Conservation (phyloP, 2,329 filamentous ascomycete species). For the Knufia fluminis region DNA sequence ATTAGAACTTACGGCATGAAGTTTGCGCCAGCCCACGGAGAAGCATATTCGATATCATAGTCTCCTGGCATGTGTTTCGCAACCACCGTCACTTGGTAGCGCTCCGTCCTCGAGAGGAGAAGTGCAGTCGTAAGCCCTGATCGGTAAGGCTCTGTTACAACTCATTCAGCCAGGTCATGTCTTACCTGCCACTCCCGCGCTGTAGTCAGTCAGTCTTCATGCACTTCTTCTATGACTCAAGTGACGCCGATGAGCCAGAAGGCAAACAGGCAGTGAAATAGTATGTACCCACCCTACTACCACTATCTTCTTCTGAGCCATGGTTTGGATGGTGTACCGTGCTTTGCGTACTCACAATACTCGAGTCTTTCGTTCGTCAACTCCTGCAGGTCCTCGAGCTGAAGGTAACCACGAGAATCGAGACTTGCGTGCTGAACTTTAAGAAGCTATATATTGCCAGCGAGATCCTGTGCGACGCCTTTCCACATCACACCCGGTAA, state of each 20-base stretch:
- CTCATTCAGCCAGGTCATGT: neutral
- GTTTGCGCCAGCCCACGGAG: constrained; percentile 73
- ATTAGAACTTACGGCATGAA: constrained; percentile 47
- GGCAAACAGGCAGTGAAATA: neutral
- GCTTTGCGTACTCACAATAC: neutral
- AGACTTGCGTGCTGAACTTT: no score
- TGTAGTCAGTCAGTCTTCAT: neutral
- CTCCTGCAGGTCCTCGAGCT: no score
- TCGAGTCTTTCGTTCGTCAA: neutral
- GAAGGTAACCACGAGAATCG: no score
- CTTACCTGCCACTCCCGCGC: constrained; percentile 9
- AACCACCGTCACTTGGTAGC: constrained; percentile 53
- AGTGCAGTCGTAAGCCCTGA: constrained; percentile 52
- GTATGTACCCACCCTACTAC: constrained; percentile 29
- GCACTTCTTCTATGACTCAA: neutral
- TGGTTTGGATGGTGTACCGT: neutral
- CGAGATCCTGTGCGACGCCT: neutral
- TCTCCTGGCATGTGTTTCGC: constrained; percentile 83
- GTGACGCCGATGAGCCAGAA: neutral
- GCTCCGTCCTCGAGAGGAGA: constrained; percentile 42
- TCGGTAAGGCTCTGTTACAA: constrained; percentile 43
- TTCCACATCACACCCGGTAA: neutral
- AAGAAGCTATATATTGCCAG: neutral
- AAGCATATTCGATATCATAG: constrained; percentile 75
- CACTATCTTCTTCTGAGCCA: constrained; percentile 27